These are phyloP conservation scores for Meripilus lineatus DNA, from an alignment of 1,284 basidiomycete genomes.

Conservation along the genomic window DNA sequence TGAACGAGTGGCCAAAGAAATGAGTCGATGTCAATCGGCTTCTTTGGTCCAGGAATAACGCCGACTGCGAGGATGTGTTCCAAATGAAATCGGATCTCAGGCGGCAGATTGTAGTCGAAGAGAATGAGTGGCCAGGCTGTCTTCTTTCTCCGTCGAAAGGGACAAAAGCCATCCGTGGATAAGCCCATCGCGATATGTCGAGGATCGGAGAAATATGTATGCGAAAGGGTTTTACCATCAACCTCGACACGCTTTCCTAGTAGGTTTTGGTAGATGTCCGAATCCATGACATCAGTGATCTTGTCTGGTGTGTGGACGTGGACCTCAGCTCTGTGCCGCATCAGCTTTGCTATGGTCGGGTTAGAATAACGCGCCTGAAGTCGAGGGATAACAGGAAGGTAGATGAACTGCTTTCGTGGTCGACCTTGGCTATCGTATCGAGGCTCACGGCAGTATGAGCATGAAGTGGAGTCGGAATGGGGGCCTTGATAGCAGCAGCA, in stretches of 20 bases:
- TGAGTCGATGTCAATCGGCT: conserved; percentile 36
- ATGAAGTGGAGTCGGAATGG: conserved; percentile 14
- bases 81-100: no score
- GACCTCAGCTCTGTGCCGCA: conserved; percentile 20
- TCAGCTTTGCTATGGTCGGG: conserved; percentile 9
- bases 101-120: conserved; percentile 17
- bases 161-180: conserved; percentile 33
- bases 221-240: conserved; percentile 12
- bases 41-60: conserved; percentile 39
- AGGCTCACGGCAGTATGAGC: conserved; percentile 19
- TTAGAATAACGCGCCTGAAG: conserved; percentile 12
- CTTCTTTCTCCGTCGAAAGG: conserved; percentile 31
- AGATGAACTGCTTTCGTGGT: conserved; percentile 11
- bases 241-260: conserved; percentile 11
- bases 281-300: no score
- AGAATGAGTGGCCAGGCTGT: conserved; percentile 40
- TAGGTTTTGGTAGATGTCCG: no score
- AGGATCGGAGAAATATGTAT: conserved; percentile 20
- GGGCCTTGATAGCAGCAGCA: conserved; percentile 27
- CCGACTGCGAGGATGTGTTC: conserved; percentile 33
- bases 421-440: conserved; percentile 8
- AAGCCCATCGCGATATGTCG: conserved; percentile 27
- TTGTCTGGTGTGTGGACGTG: no score
- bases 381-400: conserved; percentile 15
- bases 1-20: no score